Evolutionary conservation across 2,329 filamentous ascomycete species (phyloP).

Genomic region (Ophiosphaerella herpotricha): DNA sequence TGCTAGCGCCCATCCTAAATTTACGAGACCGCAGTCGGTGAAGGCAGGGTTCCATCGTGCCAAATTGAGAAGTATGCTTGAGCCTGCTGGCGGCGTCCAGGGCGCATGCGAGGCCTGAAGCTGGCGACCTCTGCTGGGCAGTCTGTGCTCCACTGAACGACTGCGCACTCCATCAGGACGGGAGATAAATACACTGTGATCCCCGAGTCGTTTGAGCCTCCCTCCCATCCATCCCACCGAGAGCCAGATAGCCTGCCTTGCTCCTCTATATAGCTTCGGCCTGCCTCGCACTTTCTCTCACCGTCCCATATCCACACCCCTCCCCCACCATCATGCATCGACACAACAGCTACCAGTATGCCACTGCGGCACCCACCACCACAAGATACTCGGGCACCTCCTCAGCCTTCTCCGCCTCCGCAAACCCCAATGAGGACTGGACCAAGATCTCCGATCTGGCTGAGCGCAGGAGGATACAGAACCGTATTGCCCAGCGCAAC

Average conservation of each 20-base stretch:
- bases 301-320: conserved; percentile 4
- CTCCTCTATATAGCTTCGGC: conserved; percentile 17
- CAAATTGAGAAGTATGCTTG: conserved; percentile 28
- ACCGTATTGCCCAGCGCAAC: conserved; percentile 95
- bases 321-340: conserved; percentile 48
- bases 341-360: conserved; percentile 51
- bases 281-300: conserved; percentile 2
- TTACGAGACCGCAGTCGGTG: conserved; percentile 38
- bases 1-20: conserved; percentile 37
- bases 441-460: conserved; percentile 98
- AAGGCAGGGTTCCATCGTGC: conserved; percentile 34
- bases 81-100: conserved; percentile 28
- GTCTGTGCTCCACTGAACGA: conserved; percentile 35
- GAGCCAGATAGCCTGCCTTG: conserved; percentile 13
- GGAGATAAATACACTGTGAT: conserved; percentile 38
- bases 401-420: conserved; percentile 92
- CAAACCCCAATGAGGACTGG: conserved; percentile 97
- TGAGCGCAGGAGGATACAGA: conserved; percentile 91
- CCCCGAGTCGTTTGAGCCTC: conserved; percentile 31
- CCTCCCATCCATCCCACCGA: conserved; percentile 24
- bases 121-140: conserved; percentile 35
- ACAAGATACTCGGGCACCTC: conserved; percentile 78
- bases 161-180: conserved; percentile 28
- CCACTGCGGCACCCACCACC: conserved; percentile 45
- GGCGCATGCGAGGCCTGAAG: conserved; percentile 34